phyloP scores from a whole-genome alignment of 441 rosid genomes.

The Eutrema salsugineum region DNA sequence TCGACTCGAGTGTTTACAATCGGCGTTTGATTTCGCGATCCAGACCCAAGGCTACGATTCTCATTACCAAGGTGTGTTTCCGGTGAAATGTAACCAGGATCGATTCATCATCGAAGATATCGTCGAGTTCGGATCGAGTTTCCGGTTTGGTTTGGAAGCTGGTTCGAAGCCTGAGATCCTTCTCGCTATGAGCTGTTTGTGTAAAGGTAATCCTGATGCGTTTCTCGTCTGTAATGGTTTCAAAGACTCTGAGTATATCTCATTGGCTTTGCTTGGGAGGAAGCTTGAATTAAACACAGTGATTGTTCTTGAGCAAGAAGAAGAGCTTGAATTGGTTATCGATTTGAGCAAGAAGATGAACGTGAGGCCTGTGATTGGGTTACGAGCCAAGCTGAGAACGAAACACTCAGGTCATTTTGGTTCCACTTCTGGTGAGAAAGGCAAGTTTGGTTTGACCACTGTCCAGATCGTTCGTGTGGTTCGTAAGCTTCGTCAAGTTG shows the following conservation, averaged over 20 bases:
- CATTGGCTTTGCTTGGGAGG: constrained; percentile 72
- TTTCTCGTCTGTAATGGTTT: constrained; percentile 84
- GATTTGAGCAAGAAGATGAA: constrained; percentile 55
- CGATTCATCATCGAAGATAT: constrained; percentile 85
- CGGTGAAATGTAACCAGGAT: constrained; percentile 95
- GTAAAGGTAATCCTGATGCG: constrained; percentile 69
- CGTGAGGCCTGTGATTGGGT: constrained; percentile 74
- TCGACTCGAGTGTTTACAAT: constrained; percentile 73
- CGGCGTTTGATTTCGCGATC: constrained; percentile 69
- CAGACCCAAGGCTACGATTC: constrained; percentile 51
- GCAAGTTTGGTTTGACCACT: constrained; percentile 86
- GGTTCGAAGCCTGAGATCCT: constrained; percentile 98
- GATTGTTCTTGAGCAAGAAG: constrained; percentile 91
- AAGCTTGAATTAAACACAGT: constrained; percentile 73
- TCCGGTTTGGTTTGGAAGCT: constrained; percentile 86
- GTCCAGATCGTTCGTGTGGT: constrained; percentile 78
- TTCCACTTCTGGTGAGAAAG: constrained; percentile 92
- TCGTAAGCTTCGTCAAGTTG: constrained; percentile 49
- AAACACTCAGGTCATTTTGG: constrained; percentile 95
- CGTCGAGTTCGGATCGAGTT: constrained; percentile 66
- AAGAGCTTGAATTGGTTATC: constrained; percentile 78
- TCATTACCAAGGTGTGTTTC: constrained; percentile 92
- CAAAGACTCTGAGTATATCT: constrained; percentile 79
- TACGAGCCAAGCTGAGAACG: constrained; percentile 87
- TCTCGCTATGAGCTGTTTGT: constrained; percentile 84